Evolutionary conservation across 2,329 filamentous ascomycete genomes (phyloP).

Genomic region (Colletotrichum caudatum): DNA sequence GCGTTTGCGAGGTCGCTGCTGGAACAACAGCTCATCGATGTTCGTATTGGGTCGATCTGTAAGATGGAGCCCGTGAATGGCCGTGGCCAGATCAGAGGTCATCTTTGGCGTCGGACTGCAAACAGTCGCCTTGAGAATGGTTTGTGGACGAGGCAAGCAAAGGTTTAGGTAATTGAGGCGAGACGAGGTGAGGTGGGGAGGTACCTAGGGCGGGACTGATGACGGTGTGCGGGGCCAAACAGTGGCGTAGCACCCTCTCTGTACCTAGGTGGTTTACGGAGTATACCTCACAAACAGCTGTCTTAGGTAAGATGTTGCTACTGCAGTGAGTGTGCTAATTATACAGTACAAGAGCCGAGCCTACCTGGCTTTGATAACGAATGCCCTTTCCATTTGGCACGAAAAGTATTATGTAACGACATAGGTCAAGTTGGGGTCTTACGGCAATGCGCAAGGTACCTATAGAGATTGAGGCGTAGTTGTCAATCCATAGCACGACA

Average conservation of each 20-base stretch:
- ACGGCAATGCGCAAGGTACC: no score
- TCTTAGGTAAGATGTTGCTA: not conserved
- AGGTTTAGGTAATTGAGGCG: not conserved
- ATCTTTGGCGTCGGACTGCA: slow-evolving; percentile 13
- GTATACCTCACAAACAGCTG: not conserved
- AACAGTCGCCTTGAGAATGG: not conserved
- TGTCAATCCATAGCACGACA: not conserved
- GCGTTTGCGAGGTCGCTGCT: slow-evolving; percentile 56
- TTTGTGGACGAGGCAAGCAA: not conserved
- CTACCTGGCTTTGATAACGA: not conserved
- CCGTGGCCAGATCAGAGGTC: slow-evolving; percentile 37
- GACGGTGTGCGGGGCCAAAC: slow-evolving; percentile 24
- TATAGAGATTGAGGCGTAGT: not conserved
- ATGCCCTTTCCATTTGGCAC: not conserved
- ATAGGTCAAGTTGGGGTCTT: not conserved
- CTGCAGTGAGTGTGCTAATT: not conserved
- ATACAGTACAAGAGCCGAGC: not conserved
- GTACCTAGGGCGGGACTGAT: slow-evolving; percentile 8
- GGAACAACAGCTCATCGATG: slow-evolving; percentile 71
- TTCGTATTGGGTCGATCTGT: slow-evolving; percentile 13
- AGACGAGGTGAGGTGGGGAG: not conserved
- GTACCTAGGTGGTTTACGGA: not conserved
- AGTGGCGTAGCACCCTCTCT: not conserved
- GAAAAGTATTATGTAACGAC: not conserved
- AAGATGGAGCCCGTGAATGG: slow-evolving; percentile 38